These are phyloP conservation scores for Melanomma pulvis-pyrius DNA, from an alignment of 495 filamentous ascomycete species.

Conservation along the genomic window DNA sequence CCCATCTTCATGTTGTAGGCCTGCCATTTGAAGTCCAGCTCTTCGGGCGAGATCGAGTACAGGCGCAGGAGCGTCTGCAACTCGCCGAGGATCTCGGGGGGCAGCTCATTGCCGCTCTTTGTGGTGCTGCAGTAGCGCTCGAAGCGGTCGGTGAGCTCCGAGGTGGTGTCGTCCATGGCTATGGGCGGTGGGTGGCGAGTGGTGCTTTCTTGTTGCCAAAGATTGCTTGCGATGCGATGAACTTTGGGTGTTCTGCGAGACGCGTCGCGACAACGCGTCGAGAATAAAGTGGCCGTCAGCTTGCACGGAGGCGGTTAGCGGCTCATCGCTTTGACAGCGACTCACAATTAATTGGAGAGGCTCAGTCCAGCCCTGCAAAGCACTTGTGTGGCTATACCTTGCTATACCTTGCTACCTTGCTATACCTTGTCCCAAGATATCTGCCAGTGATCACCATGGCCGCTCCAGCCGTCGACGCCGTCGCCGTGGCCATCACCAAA, in stretches of 20 bases:
- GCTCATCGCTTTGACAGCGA: no score
- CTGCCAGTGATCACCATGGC: slow-evolving; percentile 1
- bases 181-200: no score
- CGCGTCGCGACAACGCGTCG: slow-evolving; percentile 34
- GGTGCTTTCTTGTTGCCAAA: no score
- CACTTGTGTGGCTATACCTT: not conserved
- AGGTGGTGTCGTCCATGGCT: slow-evolving; percentile 40
- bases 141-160: slow-evolving; percentile 34
- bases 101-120: slow-evolving; percentile 58
- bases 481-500: slow-evolving; percentile 49
- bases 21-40: slow-evolving; percentile 97
- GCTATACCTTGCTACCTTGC: not conserved
- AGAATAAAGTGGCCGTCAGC: not conserved
- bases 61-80: slow-evolving; percentile 81
- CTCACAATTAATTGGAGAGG: no score
- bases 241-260: no score
- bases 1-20: slow-evolving; percentile 94
- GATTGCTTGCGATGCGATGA: not conserved
- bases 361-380: not conserved
- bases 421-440: not conserved
- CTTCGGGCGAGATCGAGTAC: slow-evolving; percentile 73
- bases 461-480: slow-evolving; percentile 2
- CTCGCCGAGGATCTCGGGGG: slow-evolving; percentile 74
- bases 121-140: slow-evolving; percentile 28
- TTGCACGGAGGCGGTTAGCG: not conserved